Evolutionary conservation across 345 rosid species (phyloP).

Genomic region (Nephelium lappaceum): DNA sequence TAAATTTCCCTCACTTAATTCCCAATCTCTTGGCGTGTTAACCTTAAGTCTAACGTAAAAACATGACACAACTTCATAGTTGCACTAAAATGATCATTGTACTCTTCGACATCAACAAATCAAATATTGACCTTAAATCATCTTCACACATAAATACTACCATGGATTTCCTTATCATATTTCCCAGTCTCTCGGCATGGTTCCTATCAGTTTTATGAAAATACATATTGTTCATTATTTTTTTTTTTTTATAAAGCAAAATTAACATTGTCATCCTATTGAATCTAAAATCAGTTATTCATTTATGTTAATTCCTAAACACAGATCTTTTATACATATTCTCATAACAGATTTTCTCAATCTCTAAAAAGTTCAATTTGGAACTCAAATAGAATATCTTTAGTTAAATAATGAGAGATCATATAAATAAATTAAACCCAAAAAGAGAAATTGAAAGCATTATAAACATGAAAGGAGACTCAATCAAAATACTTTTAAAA

Average conservation of each 20-base stretch:
- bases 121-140: conserved; percentile 2
- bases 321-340: neutral
- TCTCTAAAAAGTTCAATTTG: neutral
- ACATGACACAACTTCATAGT: neutral
- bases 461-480: too few species aligned
- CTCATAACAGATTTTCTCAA: neutral
- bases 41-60: neutral
- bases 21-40: neutral
- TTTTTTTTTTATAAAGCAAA: too few species aligned
- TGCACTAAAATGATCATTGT: neutral
- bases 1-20: neutral
- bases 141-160: neutral
- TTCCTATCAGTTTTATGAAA: too few species aligned
- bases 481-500: too few species aligned
- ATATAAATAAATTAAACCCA: neutral
- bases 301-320: neutral
- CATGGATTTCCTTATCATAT: neutral
- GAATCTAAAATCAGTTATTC: too few species aligned
- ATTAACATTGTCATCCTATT: too few species aligned
- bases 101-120: too few species aligned
- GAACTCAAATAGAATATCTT: neutral
- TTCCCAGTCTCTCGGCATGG: too few species aligned
- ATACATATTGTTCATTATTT: neutral
- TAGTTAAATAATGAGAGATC: neutral
- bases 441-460: neutral